Evolutionary conservation across 2,329 filamentous ascomycete species (phyloP), one percentile per base, ranked within the genome.

Genomic region (Aspergillus brunneoviolaceus): DNA sequence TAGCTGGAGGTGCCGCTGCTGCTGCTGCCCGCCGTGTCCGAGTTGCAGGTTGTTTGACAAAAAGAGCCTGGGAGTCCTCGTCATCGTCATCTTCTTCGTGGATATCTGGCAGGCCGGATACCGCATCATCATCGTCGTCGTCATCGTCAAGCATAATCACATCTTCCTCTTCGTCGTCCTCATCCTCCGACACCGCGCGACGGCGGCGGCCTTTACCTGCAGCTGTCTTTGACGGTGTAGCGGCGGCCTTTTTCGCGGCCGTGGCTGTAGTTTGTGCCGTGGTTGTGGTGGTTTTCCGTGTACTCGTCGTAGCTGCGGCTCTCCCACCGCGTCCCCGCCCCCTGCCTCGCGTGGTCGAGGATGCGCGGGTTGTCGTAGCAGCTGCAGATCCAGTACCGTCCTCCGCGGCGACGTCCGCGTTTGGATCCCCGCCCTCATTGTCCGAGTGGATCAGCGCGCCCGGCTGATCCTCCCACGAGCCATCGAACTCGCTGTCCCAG

Each of bases 401-500:
- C 59, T 83, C 78, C 14, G 76, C 71, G 16, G 80, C 79, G 33
- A 80, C 78, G 39, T 78, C 80, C 39, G 77, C 78, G n/a, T 71
- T 68, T 12, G 71, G 73, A 14, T 79, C 80, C 16, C 80, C 83
- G 21, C 80, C 78, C 61, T 83, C 77, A 21, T 80, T 73, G n/a
- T 84, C 81, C 2, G 79, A 79, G 60, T 77, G 77, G 49, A 87
- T 81, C 5, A 87, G 74, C 1, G 88, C 90, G 7, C 85, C 88
- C 0, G 90, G 86, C 60, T 92, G 87, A 51, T 95, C 89, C 61
- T 89, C 89, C 93, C 94, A 98, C 54, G 84, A 83, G 0, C 93
- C 95, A 53, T 96, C 89, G 27, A 93, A 79, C 65, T 98, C 94
- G n/a, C 87, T 91, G 70, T 98, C 92, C 92, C 93, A 98, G 2